phyloP scores from a whole-genome alignment of 495 filamentous ascomycete genomes.

The Xylaria acuta region DNA sequence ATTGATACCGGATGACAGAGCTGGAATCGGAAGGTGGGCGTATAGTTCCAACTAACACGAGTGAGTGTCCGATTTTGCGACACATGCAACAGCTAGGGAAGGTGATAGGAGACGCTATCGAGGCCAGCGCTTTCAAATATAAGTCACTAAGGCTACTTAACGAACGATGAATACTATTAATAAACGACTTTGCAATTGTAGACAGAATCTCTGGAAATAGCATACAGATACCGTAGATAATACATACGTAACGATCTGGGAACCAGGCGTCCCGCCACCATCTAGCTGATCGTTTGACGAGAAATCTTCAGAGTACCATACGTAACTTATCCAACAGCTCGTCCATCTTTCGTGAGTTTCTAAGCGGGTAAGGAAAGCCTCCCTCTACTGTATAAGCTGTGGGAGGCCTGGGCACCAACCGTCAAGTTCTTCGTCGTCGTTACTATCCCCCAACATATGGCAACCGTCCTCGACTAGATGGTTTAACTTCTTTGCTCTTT shows the following conservation, averaged over 20 bases:
- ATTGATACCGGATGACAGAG: conserved; percentile 12
- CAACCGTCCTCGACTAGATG: background rate
- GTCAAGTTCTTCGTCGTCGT: background rate
- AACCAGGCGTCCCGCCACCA: background rate
- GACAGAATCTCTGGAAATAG: background rate
- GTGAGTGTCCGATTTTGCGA: background rate
- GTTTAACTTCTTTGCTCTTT: background rate
- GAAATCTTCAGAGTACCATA: background rate
- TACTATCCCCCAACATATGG: background rate
- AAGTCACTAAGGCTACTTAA: background rate
- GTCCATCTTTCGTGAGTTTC: background rate
- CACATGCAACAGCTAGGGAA: background rate
- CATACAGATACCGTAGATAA: no score
- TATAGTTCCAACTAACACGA: background rate
- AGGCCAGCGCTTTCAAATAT: background rate
- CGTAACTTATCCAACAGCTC: no score
- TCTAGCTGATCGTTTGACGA: background rate
- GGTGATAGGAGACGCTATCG: background rate
- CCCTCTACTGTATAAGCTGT: background rate
- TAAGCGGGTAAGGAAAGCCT: background rate
- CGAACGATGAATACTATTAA: background rate
- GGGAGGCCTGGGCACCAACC: no score
- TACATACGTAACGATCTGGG: background rate
- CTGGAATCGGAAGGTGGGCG: conserved; percentile 19
- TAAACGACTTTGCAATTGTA: background rate